These are phyloP conservation scores for Talaromyces nanjingensis DNA, from an alignment of 495 filamentous ascomycete genomes.

Conservation along the genomic window DNA sequence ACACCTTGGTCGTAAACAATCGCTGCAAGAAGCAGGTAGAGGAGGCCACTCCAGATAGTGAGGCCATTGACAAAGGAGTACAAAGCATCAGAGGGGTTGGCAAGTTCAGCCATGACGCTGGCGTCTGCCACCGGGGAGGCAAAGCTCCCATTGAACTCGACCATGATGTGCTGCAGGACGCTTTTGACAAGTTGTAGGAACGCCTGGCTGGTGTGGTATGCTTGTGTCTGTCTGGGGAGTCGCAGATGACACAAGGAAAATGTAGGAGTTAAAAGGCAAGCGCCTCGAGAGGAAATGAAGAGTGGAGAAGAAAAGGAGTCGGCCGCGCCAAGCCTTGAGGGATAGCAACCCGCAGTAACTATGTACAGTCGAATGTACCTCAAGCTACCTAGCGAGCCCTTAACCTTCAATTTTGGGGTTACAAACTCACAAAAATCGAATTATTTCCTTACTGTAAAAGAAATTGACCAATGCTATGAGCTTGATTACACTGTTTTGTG, in stretches of 20 bases:
- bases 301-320: constrained; percentile 15
- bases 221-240: background rate
- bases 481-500: background rate
- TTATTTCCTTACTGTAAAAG: background rate
- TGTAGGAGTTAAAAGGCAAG: constrained; percentile 10
- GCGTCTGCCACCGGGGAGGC: constrained; percentile 71
- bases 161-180: constrained; percentile 39
- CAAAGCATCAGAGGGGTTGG: constrained; percentile 34
- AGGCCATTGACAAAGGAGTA: constrained; percentile 45
- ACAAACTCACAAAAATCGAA: background rate
- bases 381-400: background rate
- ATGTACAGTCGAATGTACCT: no score
- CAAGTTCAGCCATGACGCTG: constrained; percentile 41
- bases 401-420: background rate
- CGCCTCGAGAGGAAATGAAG: constrained; percentile 14
- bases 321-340: background rate
- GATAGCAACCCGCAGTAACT: no score
- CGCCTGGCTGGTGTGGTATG: background rate
- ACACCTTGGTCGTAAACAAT: constrained; percentile 83
- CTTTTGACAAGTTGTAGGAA: background rate
- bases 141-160: constrained; percentile 60
- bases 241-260: constrained; percentile 1
- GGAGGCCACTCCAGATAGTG: constrained; percentile 54
- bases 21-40: constrained; percentile 60
- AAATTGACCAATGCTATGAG: background rate